Percentiles rank a stretch among this genome's conserved stretches.
Conservation (phyloP, 2,329 filamentous ascomycete species). For the Alternaria gaisen region DNA sequence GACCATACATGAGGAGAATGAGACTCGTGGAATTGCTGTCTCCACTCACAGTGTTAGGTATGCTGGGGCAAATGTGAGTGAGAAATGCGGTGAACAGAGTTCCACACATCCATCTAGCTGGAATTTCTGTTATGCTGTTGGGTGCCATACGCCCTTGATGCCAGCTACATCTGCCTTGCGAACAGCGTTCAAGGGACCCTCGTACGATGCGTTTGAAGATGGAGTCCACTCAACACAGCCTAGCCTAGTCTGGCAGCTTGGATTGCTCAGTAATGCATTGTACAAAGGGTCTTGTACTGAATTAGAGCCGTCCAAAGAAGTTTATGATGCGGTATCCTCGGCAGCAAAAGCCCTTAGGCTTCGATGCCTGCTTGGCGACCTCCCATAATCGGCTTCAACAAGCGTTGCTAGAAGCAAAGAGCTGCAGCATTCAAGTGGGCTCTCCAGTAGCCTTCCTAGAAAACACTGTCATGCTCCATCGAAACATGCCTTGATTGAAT, state of each 20-base stretch:
- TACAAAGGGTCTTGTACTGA: constrained; percentile 2
- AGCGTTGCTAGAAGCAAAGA: background rate
- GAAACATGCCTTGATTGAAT: background rate
- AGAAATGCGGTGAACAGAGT: background rate
- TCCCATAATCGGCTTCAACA: background rate
- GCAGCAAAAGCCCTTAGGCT: constrained; percentile 3
- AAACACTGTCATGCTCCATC: constrained; percentile 2
- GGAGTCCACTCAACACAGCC: background rate
- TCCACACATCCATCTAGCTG: background rate
- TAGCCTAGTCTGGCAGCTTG: background rate
- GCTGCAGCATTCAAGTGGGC: background rate
- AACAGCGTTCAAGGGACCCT: background rate
- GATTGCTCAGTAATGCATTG: background rate
- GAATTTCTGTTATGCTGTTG: background rate
- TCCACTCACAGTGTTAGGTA: constrained; percentile 4
- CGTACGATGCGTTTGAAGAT: background rate
- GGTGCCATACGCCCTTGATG: background rate
- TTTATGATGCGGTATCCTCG: background rate
- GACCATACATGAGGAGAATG: constrained; percentile 3
- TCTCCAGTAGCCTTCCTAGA: background rate
- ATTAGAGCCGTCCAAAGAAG: background rate
- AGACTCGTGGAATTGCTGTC: background rate
- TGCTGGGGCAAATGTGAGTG: background rate
- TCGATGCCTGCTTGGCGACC: constrained; percentile 6
- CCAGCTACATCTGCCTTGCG: background rate